A percentile compares a stretch with the other conserved stretches of the same genome.
Evolutionary conservation across 768 basidiomycete species (phyloP).

Genomic region (Boletus rufocinnamomeus): DNA sequence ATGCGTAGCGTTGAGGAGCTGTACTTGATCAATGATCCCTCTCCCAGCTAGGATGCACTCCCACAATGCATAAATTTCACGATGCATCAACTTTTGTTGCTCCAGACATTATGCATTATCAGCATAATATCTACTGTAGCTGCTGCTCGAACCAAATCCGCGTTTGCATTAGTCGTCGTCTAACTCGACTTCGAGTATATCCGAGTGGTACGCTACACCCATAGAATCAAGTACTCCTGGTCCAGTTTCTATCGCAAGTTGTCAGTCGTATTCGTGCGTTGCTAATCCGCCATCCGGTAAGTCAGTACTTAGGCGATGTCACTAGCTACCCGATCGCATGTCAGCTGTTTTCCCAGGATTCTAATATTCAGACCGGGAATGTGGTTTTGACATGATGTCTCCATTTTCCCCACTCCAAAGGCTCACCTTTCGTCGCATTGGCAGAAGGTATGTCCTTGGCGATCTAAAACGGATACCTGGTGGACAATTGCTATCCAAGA

Average conservation of each 20-base stretch:
- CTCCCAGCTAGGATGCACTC: too few species aligned
- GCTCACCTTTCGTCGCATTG: not conserved
- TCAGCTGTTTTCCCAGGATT: not conserved
- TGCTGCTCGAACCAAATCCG: not conserved
- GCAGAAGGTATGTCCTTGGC: not conserved
- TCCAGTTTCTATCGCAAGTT: not conserved
- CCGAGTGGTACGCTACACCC: not conserved
- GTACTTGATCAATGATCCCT: too few species aligned
- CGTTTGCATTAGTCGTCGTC: not conserved
- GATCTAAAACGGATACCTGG: not conserved
- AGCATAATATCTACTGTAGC: too few species aligned
- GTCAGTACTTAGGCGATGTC: too few species aligned
- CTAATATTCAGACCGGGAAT: not conserved
- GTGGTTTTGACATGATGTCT: not conserved
- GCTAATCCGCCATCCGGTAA: too few species aligned
- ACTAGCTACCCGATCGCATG: not conserved
- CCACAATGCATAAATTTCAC: too few species aligned
- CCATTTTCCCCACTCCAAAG: not conserved
- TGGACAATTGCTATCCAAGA: not conserved
- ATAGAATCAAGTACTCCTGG: not conserved
- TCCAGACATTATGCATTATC: too few species aligned
- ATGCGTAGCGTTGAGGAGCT: too few species aligned
- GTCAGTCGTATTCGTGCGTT: not conserved
- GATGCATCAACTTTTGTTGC: too few species aligned
- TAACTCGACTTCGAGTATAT: not conserved